phyloP scores from a whole-genome alignment of 2,329 filamentous ascomycete species.

The Emericellopsis atlantica region DNA sequence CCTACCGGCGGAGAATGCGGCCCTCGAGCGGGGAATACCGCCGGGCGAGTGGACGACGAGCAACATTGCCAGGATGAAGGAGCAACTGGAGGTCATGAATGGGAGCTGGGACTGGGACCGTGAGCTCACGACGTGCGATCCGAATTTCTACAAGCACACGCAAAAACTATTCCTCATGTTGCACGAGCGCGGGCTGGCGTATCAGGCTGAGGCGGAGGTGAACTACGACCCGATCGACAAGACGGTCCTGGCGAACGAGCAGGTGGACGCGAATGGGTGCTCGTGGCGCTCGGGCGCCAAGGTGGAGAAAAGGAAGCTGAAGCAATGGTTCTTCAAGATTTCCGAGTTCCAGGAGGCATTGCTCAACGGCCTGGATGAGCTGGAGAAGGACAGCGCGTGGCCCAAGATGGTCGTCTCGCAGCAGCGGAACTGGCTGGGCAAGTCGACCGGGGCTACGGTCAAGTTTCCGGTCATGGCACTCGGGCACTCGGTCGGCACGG shows the following conservation, averaged over 20 bases:
- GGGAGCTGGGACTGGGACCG: slow-evolving; percentile 72
- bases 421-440: slow-evolving; percentile 83
- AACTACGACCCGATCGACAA: slow-evolving; percentile 87
- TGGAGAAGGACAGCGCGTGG: slow-evolving; percentile 56
- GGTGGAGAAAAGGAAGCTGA: slow-evolving; percentile 66
- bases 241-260: slow-evolving; percentile 84
- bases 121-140: slow-evolving; percentile 74
- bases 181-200: slow-evolving; percentile 61
- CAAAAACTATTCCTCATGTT: slow-evolving; percentile 76
- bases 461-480: slow-evolving; percentile 50
- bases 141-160: slow-evolving; percentile 80
- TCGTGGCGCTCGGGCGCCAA: slow-evolving; percentile 83
- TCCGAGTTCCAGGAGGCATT: slow-evolving; percentile 65
- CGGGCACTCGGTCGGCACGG: slow-evolving; percentile 23
- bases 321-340: slow-evolving; percentile 86
- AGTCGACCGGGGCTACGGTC: slow-evolving; percentile 59
- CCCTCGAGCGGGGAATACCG: slow-evolving; percentile 68
- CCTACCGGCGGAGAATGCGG: slow-evolving; percentile 81
- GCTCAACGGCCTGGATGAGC: slow-evolving; percentile 54
- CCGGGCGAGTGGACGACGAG: slow-evolving; percentile 66
- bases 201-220: slow-evolving; percentile 71
- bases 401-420: slow-evolving; percentile 72
- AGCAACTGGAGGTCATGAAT: slow-evolving; percentile 68
- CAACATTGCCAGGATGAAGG: slow-evolving; percentile 79
- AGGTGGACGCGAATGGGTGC: slow-evolving; percentile 73